These are phyloP conservation scores for Vicia villosa DNA, from an alignment of 306 rosid genomes.

Conservation along the genomic window DNA sequence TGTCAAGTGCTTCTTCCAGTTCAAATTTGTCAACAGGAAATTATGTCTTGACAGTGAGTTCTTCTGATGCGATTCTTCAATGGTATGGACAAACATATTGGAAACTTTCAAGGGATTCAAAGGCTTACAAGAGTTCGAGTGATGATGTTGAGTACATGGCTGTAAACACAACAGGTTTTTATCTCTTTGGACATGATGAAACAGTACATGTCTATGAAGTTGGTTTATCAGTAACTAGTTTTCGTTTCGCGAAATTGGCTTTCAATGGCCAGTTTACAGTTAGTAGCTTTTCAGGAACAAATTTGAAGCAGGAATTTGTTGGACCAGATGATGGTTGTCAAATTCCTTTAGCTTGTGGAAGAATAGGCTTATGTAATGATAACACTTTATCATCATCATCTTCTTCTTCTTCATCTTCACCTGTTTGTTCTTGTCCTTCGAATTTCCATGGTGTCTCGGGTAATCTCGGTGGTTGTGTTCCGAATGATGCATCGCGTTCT, in stretches of 20 bases:
- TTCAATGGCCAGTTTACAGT: constrained; percentile 56
- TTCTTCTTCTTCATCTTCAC: constrained; percentile 63
- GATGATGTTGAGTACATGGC: constrained; percentile 57
- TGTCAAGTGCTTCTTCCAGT: constrained; percentile 52
- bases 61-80: constrained; percentile 66
- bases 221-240: constrained; percentile 48
- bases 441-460: constrained; percentile 52
- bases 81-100: constrained; percentile 86
- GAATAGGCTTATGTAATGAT: constrained; percentile 59
- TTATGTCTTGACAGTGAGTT: constrained; percentile 50
- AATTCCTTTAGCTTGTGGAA: constrained; percentile 73
- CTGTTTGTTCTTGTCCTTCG: constrained; percentile 74
- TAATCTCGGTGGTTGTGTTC: constrained; percentile 59
- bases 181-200: constrained; percentile 60
- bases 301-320: constrained; percentile 57
- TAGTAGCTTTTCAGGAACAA: constrained; percentile 55
- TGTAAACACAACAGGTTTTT: constrained; percentile 58
- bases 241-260: constrained; percentile 64
- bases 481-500: constrained; percentile 57
- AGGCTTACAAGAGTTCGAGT: constrained; percentile 47
- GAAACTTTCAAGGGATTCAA: constrained; percentile 64
- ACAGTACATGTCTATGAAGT: constrained; percentile 52
- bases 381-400: constrained; percentile 52
- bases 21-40: constrained; percentile 61
- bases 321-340: constrained; percentile 65